Base-by-base conservation (phyloP, 192 early-diverging fungal species). In the Coemansia sp. region DNA sequence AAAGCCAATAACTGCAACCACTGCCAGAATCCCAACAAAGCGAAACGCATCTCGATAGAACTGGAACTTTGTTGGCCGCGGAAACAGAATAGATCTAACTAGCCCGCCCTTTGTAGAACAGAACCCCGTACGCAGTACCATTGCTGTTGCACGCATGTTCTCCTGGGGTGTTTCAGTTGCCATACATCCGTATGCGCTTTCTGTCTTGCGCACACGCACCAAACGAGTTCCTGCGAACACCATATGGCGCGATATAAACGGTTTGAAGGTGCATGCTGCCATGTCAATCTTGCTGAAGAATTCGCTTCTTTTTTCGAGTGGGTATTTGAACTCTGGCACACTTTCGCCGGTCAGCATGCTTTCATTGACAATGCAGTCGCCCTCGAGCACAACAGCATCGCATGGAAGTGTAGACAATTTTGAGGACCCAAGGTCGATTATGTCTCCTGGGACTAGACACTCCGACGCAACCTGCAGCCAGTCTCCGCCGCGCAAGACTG, bases 311-410 rank as follows among this genome's bases (percentile, higher is more conserved):
- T 19, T 32, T 4, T 47, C 67, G 6, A 96, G 85, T 1, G 95
- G 89, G 6, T 77, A 76, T 72, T 99, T 99, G 21, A 91, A 92
- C 19, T 98, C 94, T 6, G 96, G 95, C 0, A 97, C 85, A 40
- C 92, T 93, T 75, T 99, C 98, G 26, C 98, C 98, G 5, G 98
- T 99, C 19, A 99, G 85, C 95, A 99, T 97, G 68, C 88, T 92
- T 80, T 98, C 98, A 81, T 98, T 97, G 47, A 98, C 89, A 57
- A 99, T 96, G 69, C 94, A 96, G 68, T 94, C 94, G 32, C 98
- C 98, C 18, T 91, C 85, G 6, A 98, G 77, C 4, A 99, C 79
- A 19, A 98, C 72, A 10, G 92, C 92, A 54, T 99, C 98, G 73
- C 96, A 98, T 0, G 98, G 95, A 19, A 96, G 81, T 4, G 83